Conservation (phyloP, 306 rosid genomes). For the Cucurbita pepo region DNA sequence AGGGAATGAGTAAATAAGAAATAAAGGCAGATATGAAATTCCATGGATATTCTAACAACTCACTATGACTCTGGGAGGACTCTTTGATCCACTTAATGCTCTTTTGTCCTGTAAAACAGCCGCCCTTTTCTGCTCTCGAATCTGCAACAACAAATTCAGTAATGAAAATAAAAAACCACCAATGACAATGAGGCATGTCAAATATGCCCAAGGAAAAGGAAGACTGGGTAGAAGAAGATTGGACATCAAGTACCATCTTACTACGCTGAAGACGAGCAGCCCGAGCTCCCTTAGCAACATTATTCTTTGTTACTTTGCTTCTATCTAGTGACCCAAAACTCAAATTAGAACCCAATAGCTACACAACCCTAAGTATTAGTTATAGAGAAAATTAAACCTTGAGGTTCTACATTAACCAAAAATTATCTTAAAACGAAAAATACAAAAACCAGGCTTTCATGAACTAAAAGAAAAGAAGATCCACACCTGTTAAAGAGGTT, state of each 20-base stretch:
- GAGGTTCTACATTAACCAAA: neutral
- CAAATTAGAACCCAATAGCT: neutral
- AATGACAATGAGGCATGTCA: neutral
- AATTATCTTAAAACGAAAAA: neutral
- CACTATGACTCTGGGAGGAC: conserved; percentile 86
- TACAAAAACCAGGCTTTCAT: neutral
- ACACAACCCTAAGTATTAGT: neutral
- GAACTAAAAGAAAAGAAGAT: neutral
- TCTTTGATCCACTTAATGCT: conserved; percentile 51
- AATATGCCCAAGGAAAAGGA: neutral
- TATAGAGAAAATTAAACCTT: neutral
- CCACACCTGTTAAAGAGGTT: conserved; percentile 37
- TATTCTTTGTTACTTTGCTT: conserved; percentile 31
- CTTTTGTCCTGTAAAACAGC: conserved; percentile 75
- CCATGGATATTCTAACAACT: conserved; percentile 11
- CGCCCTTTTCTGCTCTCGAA: conserved; percentile 62
- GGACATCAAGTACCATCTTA: conserved; percentile 43
- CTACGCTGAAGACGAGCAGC: conserved; percentile 66
- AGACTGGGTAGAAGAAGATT: neutral
- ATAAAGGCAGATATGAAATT: neutral
- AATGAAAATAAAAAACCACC: neutral
- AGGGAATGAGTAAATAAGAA: neutral
- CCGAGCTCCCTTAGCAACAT: conserved; percentile 54
- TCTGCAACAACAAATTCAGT: conserved; percentile 18
- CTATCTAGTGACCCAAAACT: conserved; percentile 26